phyloP scores from a whole-genome alignment of 208 protist species.

The Tritrichomonas musculus region DNA sequence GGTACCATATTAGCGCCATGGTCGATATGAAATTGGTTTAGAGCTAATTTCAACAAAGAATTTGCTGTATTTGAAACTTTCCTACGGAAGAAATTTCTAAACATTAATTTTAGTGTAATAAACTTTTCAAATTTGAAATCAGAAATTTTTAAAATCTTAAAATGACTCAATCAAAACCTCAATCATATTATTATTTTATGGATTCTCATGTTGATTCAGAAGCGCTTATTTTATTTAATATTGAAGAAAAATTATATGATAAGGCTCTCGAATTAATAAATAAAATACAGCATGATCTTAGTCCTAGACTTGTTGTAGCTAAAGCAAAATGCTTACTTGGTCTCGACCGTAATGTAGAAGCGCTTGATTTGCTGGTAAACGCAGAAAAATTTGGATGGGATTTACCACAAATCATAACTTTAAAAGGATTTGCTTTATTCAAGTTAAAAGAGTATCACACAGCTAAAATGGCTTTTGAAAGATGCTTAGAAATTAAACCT shows the following conservation, averaged over 20 bases:
- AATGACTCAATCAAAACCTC: too few relatives aligned
- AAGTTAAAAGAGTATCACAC: not conserved
- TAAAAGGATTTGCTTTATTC: not conserved
- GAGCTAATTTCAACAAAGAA: constrained; percentile 36
- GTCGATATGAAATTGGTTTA: constrained; percentile 48
- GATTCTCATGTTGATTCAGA: not conserved
- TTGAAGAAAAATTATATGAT: not conserved
- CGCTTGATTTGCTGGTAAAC: not conserved
- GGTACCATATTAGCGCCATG: constrained; percentile 44
- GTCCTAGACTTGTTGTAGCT: not conserved
- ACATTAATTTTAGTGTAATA: too few relatives aligned
- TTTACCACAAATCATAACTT: not conserved
- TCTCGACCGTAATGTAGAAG: not conserved
- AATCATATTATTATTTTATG: too few relatives aligned
- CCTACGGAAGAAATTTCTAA: too few relatives aligned
- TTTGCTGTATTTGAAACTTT: too few relatives aligned
- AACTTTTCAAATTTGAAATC: too few relatives aligned
- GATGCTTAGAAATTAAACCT: not conserved
- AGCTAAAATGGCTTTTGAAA: not conserved
- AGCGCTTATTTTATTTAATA: not conserved
- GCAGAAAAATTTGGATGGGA: not conserved
- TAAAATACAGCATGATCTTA: not conserved
- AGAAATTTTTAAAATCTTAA: too few relatives aligned
- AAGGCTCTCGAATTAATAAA: not conserved
- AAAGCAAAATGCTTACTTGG: not conserved